These are phyloP conservation scores for Thelonectria rubi DNA, from an alignment of 2,329 filamentous ascomycete genomes.

Conservation along the genomic window DNA sequence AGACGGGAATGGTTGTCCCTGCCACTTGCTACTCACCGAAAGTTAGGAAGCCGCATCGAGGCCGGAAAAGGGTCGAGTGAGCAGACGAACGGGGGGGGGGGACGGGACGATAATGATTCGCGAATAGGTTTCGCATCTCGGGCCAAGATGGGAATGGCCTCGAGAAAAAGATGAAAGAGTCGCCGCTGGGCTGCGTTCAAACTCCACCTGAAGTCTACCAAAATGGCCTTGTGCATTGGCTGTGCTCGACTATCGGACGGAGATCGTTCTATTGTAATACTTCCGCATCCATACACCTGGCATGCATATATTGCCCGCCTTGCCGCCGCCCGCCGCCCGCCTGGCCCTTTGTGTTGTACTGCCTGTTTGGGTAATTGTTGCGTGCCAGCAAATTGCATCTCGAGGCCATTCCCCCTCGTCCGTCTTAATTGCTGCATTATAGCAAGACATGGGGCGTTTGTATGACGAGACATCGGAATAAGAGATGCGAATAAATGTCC, in stretches of 20 bases:
- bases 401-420: not conserved
- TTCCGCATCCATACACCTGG: not conserved
- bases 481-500: no score
- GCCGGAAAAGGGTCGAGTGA: slow-evolving; percentile 2
- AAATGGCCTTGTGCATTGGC: not conserved
- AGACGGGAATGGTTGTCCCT: not conserved
- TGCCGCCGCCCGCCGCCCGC: not conserved
- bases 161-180: not conserved
- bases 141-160: slow-evolving; percentile 19
- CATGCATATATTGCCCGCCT: slow-evolving; percentile 3
- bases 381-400: slow-evolving; percentile 13
- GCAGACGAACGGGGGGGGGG: slow-evolving; percentile 4
- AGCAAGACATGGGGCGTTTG: no score
- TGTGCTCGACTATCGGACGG: not conserved
- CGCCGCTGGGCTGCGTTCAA: not conserved
- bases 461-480: no score
- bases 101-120: slow-evolving; percentile 15
- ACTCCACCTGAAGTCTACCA: not conserved
- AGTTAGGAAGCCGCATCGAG: not conserved
- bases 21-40: not conserved
- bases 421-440: not conserved
- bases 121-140: slow-evolving; percentile 18
- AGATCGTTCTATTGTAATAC: not conserved
- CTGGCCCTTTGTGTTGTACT: slow-evolving; percentile 1
- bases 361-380: slow-evolving; percentile 23